Percentiles rank a stretch among this genome's conserved stretches.
These are phyloP conservation scores for Hygrophoropsis aurantiaca DNA, from an alignment of 768 basidiomycete species.

Conservation along the genomic window DNA sequence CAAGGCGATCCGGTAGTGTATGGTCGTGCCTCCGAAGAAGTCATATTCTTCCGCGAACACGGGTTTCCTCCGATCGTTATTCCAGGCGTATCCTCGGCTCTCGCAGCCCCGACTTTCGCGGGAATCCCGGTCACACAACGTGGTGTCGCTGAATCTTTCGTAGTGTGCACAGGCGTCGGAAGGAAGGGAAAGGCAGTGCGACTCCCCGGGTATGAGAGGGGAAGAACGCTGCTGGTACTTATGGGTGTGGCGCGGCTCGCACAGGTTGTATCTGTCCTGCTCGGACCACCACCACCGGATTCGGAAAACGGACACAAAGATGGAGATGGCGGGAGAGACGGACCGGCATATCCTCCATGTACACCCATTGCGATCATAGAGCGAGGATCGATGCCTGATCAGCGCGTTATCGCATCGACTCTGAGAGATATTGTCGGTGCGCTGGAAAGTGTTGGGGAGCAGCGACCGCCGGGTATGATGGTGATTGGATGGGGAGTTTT, in stretches of 20 bases:
- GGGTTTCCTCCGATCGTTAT: slow-evolving; percentile 84
- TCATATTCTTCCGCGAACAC: slow-evolving; percentile 84
- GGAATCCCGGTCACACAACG: slow-evolving; percentile 95
- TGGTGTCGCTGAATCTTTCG: slow-evolving; percentile 86
- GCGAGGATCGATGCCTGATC: slow-evolving; percentile 52
- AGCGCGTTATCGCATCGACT: no score
- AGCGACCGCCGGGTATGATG: slow-evolving; percentile 95
- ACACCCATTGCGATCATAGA: slow-evolving; percentile 93
- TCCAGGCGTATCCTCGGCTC: slow-evolving; percentile 86
- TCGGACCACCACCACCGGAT: slow-evolving; percentile 16
- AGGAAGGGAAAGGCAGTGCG: slow-evolving; percentile 77
- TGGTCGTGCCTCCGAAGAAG: slow-evolving; percentile 92
- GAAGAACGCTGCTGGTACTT: slow-evolving; percentile 78
- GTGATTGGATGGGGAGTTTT: slow-evolving; percentile 90
- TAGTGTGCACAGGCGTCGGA: slow-evolving; percentile 94
- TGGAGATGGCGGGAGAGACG: slow-evolving; percentile 47
- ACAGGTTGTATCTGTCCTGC: slow-evolving; percentile 67
- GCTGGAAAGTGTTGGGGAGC: slow-evolving; percentile 45
- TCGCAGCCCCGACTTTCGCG: slow-evolving; percentile 87
- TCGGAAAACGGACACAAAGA: slow-evolving; percentile 10
- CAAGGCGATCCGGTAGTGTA: slow-evolving; percentile 98
- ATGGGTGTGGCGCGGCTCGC: slow-evolving; percentile 93
- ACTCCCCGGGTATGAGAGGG: slow-evolving; percentile 86
- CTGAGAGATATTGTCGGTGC: no score
- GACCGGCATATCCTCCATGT: slow-evolving; percentile 66